Percentiles rank a stretch among this genome's conserved stretches.
Evolutionary conservation across 805 yeast species (phyloP).

Genomic region (Candida dendrica): DNA sequence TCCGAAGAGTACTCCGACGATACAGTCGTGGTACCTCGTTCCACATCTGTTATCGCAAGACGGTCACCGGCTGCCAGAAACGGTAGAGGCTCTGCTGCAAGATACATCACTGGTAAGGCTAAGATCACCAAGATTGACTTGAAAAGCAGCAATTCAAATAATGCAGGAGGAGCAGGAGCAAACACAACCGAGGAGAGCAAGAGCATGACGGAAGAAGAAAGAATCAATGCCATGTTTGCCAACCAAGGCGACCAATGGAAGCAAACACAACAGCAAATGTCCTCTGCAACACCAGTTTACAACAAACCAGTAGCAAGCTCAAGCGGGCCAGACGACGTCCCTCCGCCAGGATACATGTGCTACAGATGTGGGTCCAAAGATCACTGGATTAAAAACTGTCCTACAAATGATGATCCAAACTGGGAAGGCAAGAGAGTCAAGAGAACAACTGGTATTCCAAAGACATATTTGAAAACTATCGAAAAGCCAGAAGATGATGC

Average conservation of each 20-base stretch:
- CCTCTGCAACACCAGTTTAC: slow-evolving; percentile 74
- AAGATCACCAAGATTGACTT: slow-evolving; percentile 31
- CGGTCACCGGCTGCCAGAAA: slow-evolving; percentile 60
- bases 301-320: slow-evolving; percentile 32
- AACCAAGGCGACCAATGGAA: slow-evolving; percentile 94
- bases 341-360: slow-evolving; percentile 95
- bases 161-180: slow-evolving; percentile 5
- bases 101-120: slow-evolving; percentile 72
- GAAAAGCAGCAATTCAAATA: slow-evolving; percentile 13
- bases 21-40: slow-evolving; percentile 83
- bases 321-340: slow-evolving; percentile 54
- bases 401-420: slow-evolving; percentile 85
- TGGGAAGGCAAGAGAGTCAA: slow-evolving; percentile 89
- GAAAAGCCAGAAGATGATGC: slow-evolving; percentile 69
- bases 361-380: slow-evolving; percentile 94
- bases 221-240: slow-evolving; percentile 84
- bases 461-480: slow-evolving; percentile 79
- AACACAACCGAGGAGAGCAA: slow-evolving; percentile 26
- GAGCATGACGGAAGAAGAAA: slow-evolving; percentile 70
- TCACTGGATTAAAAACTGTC: slow-evolving; percentile 95
- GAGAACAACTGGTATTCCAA: slow-evolving; percentile 96
- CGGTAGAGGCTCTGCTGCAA: slow-evolving; percentile 46
- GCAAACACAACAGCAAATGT: slow-evolving; percentile 85
- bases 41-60: slow-evolving; percentile 74
- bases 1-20: slow-evolving; percentile 79